Evolutionary conservation across 805 yeast species (phyloP), one percentile per base, ranked within the genome.

Genomic region (Teunomyces aglyptinius): DNA sequence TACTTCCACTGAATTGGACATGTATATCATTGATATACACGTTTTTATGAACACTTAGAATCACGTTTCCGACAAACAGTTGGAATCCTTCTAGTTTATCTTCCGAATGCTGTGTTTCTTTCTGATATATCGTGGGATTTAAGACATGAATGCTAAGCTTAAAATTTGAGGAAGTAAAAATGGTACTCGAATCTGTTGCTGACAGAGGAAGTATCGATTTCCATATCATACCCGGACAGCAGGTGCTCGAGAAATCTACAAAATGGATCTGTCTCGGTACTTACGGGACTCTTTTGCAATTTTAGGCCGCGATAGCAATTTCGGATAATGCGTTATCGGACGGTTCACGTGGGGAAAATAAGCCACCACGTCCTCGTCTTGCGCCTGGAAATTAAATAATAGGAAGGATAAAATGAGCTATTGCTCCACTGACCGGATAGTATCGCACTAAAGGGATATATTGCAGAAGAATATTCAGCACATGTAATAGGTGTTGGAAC

Each of bases 151-250:
- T 16, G 10, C 41, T 24, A 13, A 53, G 44, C 22, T 48, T 55
- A 6, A 45, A 31, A n/a, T 49, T 63, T 10, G 45, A 52, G 1
- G 48, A 53, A 35, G 64, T 67, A 12, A 71, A 64, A 41, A 36
- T 44, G 5, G 58, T 70, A 7, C 50, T 70, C 6, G 13, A 13
- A 8, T 38, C 33, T 24, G 8, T 28, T 6, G n/a, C 64, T 59
- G 48, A 67, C 70, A 39, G 68, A 71, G 2, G 73, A 72, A 3
- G 67, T 65, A 56, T 54, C 56, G 31, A 62, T 61, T 32, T 56
- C 58, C 51, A 52, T 55, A 28, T 69, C 71, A 15, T 68, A 61
- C 41, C 57, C 68, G 27, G n/a, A 12, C 11, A 20, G 11, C 22
- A 34, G 22, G 1, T 5, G 13, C 19, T 19, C 26, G 26, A 24